Percentiles rank a stretch among this genome's conserved stretches.
phyloP scores from a whole-genome alignment of 2,329 filamentous ascomycete genomes.

The Sporothrix pseudoabietina region DNA sequence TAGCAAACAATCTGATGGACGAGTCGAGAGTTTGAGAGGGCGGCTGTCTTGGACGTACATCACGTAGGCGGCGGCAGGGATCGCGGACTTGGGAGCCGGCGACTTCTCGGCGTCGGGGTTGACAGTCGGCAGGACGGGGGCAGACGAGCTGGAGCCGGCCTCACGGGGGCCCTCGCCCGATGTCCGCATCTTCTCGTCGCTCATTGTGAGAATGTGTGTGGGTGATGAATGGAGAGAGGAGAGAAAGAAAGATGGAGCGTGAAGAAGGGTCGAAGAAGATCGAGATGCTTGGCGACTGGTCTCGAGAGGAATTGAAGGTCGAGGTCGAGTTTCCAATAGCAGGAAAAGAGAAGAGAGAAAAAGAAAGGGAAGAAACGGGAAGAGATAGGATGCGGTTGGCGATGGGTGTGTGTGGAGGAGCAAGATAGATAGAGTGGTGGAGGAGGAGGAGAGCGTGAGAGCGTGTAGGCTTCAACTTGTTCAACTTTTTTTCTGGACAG shows the following conservation, averaged over 20 bases:
- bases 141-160: slow-evolving; percentile 43
- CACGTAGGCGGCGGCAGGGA: slow-evolving; percentile 88
- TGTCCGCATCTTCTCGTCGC: slow-evolving; percentile 78
- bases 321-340: slow-evolving; percentile 1
- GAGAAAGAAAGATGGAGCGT: neutral
- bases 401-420: slow-evolving; percentile 15
- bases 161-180: slow-evolving; percentile 75
- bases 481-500: neutral
- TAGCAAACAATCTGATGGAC: neutral
- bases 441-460: neutral
- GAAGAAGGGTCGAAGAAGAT: neutral
- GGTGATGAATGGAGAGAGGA: neutral
- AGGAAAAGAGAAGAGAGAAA: neutral
- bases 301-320: slow-evolving; percentile 1
- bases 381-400: slow-evolving; percentile 18
- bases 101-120: slow-evolving; percentile 75
- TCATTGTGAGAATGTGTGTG: slow-evolving; percentile 45
- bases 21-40: neutral
- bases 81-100: slow-evolving; percentile 62
- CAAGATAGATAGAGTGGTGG: neutral
- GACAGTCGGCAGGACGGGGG: slow-evolving; percentile 73
- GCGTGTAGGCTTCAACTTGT: neutral
- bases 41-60: slow-evolving; percentile 48
- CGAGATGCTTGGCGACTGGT: neutral
- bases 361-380: neutral